Evolutionary conservation across 2,329 filamentous ascomycete species (phyloP), one percentile per base, ranked within the genome.

Genomic region (Botrytis hyacinthi): DNA sequence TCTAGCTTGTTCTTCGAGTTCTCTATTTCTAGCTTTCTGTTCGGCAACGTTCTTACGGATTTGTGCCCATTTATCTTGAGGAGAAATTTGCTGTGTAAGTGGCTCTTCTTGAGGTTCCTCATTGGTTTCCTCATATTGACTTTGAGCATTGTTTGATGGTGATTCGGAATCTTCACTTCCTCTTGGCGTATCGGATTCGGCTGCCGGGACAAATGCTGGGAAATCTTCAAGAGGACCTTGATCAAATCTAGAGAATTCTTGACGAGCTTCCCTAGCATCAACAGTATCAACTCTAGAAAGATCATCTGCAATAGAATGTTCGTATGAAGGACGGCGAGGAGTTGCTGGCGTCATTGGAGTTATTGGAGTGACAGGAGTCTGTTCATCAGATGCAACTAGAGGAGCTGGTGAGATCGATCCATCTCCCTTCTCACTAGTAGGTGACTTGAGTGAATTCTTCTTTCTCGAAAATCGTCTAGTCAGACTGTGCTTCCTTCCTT

Each of bases 11-110:
- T 93, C 90, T 77, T 94, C 92, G 71, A 88, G 90, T 61, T 89
- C 85, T 75, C 90, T 87, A 71, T 86, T 87, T 10, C 89, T 86
- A 51, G 92, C 93, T 8, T 89, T 86, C 74, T 94, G 89, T 75
- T 96, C 92, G 5, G 94, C 94, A 18, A 96, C 96, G 79, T 98
- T 98, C 86, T 95, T 95, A 77, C 95, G 90, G 77, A 98, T 98
- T 83, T 97, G 94, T 0, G 95, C 95, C 96, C 96, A 99, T 72
- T 95, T 91, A 81, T 98, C 95, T 76, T 92, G 87, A 46, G 46
- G 44, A 10, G 62, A 74, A 16, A 16, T 16, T 54, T 26, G 63
- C 54, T 67, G 61, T 29, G 29, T 78, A 48, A 79, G 76, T 63
- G 81, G 78, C 32, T 51, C 63, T 57, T 29, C 35, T n/a, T 81